Evolutionary conservation across 2,329 filamentous ascomycete species (phyloP), one percentile per base, ranked within the genome.

Genomic region (Paecilomyces fulvus): DNA sequence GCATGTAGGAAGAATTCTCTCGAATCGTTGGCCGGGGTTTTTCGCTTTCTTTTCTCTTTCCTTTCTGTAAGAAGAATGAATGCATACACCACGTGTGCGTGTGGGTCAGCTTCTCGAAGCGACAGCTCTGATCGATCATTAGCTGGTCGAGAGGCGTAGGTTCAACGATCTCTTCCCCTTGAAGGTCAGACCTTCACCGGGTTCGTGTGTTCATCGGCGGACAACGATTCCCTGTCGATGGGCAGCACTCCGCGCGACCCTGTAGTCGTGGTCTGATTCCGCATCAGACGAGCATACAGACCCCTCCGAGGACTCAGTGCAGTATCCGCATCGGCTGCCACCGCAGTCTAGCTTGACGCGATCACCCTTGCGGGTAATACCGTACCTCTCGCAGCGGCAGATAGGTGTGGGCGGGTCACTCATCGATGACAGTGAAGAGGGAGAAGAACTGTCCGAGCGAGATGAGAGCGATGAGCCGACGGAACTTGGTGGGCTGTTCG

Each of bases 271-370:
- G 58, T 75, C 72, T 48, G 67, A 69, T 30, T 73, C 71, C 1
- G 68, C 70, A 53, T 86, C 86, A 65, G 82, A 87, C 1, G 59
- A 60, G 64, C 85, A 90, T 80, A 86, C 90, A 56, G 83, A 82
- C 54, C 79, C 82, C 60, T 80, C 83, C 59, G 88, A 84, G 3
- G 69, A 71, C 67, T 89, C 86, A 62, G 65, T 65, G 50, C 82
- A 83, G 77, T 89, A 94, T 68, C 90, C 89, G 77, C 92, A 96
- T 72, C 90, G 87, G 60, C 85, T 80, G 65, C 92, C 92, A 65
- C 91, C 91, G 70, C 92, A 97, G 83, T 96, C 92, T 73, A 96
- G 85, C 83, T 92, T 94, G 82, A 97, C 88, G 68, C 92, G 87
- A 75, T 95, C 88, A 70, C 92, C 91, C 74, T 87, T 86, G 77